Base-by-base conservation (phyloP, 140 eudicot genomes). In the Anethum foeniculum region DNA sequence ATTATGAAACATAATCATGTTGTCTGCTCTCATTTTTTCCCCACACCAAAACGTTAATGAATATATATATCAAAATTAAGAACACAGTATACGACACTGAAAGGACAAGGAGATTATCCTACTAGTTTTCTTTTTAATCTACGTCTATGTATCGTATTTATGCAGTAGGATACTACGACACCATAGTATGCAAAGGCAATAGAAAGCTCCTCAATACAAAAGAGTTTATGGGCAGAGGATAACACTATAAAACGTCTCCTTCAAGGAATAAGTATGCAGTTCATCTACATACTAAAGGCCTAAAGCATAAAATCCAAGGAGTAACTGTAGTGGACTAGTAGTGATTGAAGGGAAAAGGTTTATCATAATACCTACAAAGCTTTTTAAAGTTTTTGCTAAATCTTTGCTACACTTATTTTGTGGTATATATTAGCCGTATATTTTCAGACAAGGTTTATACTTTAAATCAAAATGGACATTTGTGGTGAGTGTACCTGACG, bases 401-500 rank as follows among this genome's bases (percentile, higher is more conserved):
- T 13, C 4, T 44, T n/a, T 75, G 58, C 60, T 46, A 11, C 28
- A 27, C 18, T 25, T 65, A 11, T 27, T 28, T 28, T 43, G 39
- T 47, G 49, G 78, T 7, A 51, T 39, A 36, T 47, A 27, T 76
- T 49, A 14, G 23, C 7, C 4, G 12, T 34, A 19, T 13, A n/a
- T 23, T 23, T 54, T 39, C 19, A 44, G 11, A 74, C 36, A 44
- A 16, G 19, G 44, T 44, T 72, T 41, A 36, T 6, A 6, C 25
- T 41, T 10, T 51, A 46, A 4, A 87, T 87, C 44, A 95, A 15
- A 47, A 46, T 11, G 13, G 0, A 14, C 11, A 75, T 60, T 77
- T 71, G 8, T n/a, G 49, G 11, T 62, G 34, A 62, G 16, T 74
- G 23, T 88, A 95, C 99, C 97, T 95, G 99, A 15, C 93, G 96